Percentiles rank a stretch among this genome's conserved stretches.
phyloP scores from a whole-genome alignment of 768 basidiomycete genomes.

The Dioszegia crocea region DNA sequence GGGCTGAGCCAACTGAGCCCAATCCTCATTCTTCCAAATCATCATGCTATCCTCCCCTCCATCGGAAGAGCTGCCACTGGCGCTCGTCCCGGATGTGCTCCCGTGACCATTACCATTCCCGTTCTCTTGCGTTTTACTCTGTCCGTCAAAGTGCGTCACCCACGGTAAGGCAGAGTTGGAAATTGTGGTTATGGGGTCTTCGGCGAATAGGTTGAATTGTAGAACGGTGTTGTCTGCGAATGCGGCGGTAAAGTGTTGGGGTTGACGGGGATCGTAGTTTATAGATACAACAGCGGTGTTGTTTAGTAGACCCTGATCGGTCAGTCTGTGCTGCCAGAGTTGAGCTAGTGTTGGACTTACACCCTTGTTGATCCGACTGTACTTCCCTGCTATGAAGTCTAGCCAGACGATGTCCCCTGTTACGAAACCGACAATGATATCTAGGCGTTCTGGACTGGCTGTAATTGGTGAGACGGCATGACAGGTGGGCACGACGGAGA shows the following conservation, averaged over 20 bases:
- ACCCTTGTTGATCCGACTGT: constrained; percentile 49
- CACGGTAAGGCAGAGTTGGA: constrained; percentile 34
- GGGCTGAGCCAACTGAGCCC: constrained; percentile 3
- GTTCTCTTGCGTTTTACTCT: constrained; percentile 1
- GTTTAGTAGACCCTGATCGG: constrained; percentile 44
- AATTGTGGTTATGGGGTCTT: constrained; percentile 41
- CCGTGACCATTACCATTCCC: neutral
- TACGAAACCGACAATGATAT: constrained; percentile 84
- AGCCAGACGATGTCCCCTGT: constrained; percentile 97
- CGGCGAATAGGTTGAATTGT: constrained; percentile 46
- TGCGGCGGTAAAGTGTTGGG: constrained; percentile 34
- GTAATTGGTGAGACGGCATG: constrained; percentile 80
- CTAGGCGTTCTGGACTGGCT: constrained; percentile 70
- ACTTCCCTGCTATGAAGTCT: constrained; percentile 56
- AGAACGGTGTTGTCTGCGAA: constrained; percentile 41
- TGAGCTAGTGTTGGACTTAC: constrained; percentile 24
- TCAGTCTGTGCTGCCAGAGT: neutral
- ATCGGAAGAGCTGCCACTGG: too few relatives aligned
- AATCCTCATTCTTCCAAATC: constrained; percentile 48
- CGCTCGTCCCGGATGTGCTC: neutral
- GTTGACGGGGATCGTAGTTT: constrained; percentile 41
- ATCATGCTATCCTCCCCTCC: constrained; percentile 24
- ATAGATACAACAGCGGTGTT: constrained; percentile 35
- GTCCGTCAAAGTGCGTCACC: constrained; percentile 24
- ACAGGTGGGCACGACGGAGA: constrained; percentile 82